Evolutionary conservation across 768 basidiomycete genomes (phyloP).

Genomic region (Auricularia sp.): DNA sequence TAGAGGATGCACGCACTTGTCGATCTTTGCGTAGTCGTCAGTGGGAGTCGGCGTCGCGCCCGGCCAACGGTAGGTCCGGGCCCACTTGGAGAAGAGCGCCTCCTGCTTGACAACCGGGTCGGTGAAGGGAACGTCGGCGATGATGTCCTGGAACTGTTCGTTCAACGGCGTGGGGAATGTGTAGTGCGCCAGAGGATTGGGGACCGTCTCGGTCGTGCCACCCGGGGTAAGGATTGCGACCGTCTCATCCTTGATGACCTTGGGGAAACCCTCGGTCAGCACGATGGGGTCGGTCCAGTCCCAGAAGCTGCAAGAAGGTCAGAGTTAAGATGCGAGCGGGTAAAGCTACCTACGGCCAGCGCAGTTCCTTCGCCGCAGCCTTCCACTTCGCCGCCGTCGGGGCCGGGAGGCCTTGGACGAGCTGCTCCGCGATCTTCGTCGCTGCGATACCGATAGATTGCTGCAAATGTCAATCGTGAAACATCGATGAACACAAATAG

Average conservation of each 20-base stretch:
- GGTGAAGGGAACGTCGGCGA: background rate
- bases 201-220: conserved; percentile 19
- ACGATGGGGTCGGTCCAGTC: conserved; percentile 4
- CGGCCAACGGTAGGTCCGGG: conserved; percentile 15
- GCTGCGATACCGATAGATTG: conserved; percentile 4
- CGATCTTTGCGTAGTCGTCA: conserved; percentile 16
- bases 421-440: conserved; percentile 4
- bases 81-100: conserved; percentile 9
- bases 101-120: background rate
- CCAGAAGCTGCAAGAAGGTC: background rate
- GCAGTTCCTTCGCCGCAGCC: conserved; percentile 3
- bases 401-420: conserved; percentile 1
- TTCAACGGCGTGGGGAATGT: background rate
- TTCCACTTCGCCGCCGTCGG: conserved; percentile 2
- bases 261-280: conserved; percentile 2
- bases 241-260: background rate
- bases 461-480: background rate
- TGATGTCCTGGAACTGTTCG: background rate
- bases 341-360: conserved; percentile 3
- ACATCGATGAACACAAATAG: background rate
- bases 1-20: conserved; percentile 16
- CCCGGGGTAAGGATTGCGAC: conserved; percentile 6
- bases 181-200: conserved; percentile 20
- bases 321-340: background rate
- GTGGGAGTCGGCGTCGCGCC: conserved; percentile 17